These are phyloP conservation scores for Phytopythium aichiense DNA, from an alignment of 352 stramenopile genomes.

Conservation along the genomic window DNA sequence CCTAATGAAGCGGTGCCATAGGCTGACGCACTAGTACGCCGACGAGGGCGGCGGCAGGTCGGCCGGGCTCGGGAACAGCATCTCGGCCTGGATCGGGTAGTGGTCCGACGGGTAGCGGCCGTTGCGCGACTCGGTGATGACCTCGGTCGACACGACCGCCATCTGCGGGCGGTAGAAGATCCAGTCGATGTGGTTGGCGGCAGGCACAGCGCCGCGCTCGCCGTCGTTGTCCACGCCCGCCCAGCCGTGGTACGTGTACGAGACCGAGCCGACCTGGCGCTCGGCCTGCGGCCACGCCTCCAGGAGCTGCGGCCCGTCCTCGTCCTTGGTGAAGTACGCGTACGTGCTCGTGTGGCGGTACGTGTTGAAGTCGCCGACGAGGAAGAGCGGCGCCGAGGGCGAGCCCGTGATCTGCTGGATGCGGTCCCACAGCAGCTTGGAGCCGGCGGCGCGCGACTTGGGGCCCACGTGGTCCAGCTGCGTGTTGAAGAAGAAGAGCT, in stretches of 20 bases:
- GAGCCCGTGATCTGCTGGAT: slow-evolving; percentile 53
- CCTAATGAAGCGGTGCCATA: background rate
- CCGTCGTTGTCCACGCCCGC: slow-evolving; percentile 80
- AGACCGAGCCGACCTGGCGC: slow-evolving; percentile 68
- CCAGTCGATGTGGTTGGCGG: slow-evolving; percentile 87
- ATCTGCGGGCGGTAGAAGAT: slow-evolving; percentile 83
- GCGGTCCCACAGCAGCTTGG: slow-evolving; percentile 55
- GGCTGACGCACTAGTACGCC: background rate
- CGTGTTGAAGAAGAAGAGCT: slow-evolving; percentile 78
- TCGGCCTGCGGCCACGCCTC: slow-evolving; percentile 73
- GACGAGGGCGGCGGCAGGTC: slow-evolving; percentile 40
- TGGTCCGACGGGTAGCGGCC: slow-evolving; percentile 83
- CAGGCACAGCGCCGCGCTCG: slow-evolving; percentile 55
- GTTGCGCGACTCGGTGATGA: slow-evolving; percentile 80
- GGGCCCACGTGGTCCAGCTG: slow-evolving; percentile 67
- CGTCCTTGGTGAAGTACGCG: slow-evolving; percentile 70
- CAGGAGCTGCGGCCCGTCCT: slow-evolving; percentile 49
- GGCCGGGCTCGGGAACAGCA: slow-evolving; percentile 66
- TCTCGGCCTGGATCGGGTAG: slow-evolving; percentile 80
- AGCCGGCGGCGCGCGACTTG: slow-evolving; percentile 46
- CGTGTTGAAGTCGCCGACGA: slow-evolving; percentile 85
- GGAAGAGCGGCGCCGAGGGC: slow-evolving; percentile 51
- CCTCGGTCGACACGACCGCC: slow-evolving; percentile 68
- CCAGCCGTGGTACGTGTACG: slow-evolving; percentile 87
- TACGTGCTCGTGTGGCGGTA: slow-evolving; percentile 81